phyloP scores from a whole-genome alignment of 2,329 filamentous ascomycete species.

The Aspergillus sergii region DNA sequence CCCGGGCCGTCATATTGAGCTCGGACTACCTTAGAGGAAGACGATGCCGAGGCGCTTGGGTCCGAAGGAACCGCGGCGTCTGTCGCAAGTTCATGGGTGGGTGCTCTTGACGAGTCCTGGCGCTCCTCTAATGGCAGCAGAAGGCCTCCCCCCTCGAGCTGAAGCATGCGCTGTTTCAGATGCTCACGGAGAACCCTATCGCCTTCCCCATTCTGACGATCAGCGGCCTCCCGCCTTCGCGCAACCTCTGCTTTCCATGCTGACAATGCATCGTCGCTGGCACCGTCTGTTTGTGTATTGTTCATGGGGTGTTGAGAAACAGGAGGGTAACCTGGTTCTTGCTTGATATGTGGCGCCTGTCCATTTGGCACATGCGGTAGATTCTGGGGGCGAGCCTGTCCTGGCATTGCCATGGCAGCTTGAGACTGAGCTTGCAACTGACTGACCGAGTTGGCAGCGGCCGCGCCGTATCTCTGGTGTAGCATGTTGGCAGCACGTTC shows the following conservation, averaged over 20 bases:
- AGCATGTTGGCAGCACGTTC: slow-evolving; percentile 58
- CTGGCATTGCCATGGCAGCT: slow-evolving; percentile 37
- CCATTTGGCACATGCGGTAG: slow-evolving; percentile 38
- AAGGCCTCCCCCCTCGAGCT: slow-evolving; percentile 50
- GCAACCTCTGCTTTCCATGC: slow-evolving; percentile 54
- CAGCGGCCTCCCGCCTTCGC: slow-evolving; percentile 44
- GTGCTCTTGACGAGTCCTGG: slow-evolving; percentile 35
- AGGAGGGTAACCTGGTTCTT: slow-evolving; percentile 39
- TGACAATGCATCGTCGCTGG: slow-evolving; percentile 61
- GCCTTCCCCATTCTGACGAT: slow-evolving; percentile 36
- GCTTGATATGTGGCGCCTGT: slow-evolving; percentile 47
- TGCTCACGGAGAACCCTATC: slow-evolving; percentile 47
- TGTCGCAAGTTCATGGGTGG: slow-evolving; percentile 38
- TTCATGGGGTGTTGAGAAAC: slow-evolving; percentile 44
- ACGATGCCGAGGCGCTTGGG: slow-evolving; percentile 1
- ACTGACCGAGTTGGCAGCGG: slow-evolving; percentile 46
- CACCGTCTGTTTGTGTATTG: slow-evolving; percentile 74
- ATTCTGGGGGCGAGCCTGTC: slow-evolving; percentile 35
- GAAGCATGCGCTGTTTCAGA: slow-evolving; percentile 43
- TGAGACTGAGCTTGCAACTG: slow-evolving; percentile 48
- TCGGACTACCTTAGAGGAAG: slow-evolving; percentile 26
- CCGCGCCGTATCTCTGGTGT: slow-evolving; percentile 50
- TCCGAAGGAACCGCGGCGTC: slow-evolving; percentile 5
- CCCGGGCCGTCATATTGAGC: slow-evolving; percentile 61
- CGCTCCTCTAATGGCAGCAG: slow-evolving; percentile 47